Conservation (phyloP, 441 rosid species). For the Populus hybrid region DNA sequence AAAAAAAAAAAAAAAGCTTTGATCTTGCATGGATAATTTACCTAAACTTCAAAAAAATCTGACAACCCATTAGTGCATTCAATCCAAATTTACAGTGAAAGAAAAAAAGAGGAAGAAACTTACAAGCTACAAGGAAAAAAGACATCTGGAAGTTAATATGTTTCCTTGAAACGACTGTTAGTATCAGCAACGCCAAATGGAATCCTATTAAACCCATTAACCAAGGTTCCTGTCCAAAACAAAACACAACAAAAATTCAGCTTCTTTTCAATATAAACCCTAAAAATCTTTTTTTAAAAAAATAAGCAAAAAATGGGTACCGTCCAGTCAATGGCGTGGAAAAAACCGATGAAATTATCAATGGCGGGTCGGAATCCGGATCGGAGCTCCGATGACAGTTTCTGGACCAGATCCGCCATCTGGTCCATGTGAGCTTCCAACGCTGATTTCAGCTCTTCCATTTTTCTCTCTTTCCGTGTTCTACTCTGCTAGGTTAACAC, state of each 20-base stretch:
- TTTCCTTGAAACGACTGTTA: constrained; percentile 56
- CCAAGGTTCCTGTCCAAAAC: constrained; percentile 68
- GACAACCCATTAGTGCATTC: background rate
- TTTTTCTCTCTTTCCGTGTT: background rate
- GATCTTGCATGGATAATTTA: background rate
- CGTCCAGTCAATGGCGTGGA: constrained; percentile 95
- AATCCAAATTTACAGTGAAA: background rate
- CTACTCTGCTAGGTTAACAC: background rate
- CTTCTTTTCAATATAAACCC: background rate
- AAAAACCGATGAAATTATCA: constrained; percentile 72
- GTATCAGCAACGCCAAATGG: constrained; percentile 53
- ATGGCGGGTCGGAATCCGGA: constrained; percentile 75
- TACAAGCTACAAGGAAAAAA: constrained; percentile 76
- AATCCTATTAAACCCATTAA: constrained; percentile 61
- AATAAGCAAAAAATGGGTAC: constrained; percentile 23
- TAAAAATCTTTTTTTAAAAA: background rate
- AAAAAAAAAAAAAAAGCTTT: background rate
- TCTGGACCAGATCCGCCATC: constrained; percentile 82
- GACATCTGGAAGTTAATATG: constrained; percentile 79
- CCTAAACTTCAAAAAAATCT: background rate
- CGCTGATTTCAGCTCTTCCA: constrained; percentile 75
- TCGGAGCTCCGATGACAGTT: constrained; percentile 73
- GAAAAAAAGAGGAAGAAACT: constrained; percentile 21
- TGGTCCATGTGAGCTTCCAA: constrained; percentile 75
- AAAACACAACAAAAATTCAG: background rate